phyloP scores from a whole-genome alignment of 306 rosid species.

The Quercus alba region DNA sequence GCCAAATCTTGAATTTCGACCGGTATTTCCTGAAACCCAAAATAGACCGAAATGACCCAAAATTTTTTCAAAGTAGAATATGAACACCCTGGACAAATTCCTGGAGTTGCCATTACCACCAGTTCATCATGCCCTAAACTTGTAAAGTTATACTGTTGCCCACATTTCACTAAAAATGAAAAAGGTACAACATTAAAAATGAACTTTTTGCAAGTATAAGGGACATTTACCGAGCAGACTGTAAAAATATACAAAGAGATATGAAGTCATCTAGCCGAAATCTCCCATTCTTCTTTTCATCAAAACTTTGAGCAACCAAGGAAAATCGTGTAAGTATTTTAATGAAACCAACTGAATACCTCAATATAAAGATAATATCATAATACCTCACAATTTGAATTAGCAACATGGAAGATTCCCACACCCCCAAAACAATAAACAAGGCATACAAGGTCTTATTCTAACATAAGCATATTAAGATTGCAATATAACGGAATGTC shows the following conservation, averaged over 20 bases:
- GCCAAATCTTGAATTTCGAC: no score
- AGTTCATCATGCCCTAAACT: background rate
- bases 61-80: no score
- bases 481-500: background rate
- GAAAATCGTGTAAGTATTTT: slow-evolving; percentile 5
- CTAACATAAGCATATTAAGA: background rate
- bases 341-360: background rate
- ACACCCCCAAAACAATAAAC: no score
- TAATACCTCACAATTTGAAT: background rate
- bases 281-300: slow-evolving; percentile 73
- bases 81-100: no score
- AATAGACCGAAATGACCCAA: no score
- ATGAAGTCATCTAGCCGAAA: slow-evolving; percentile 74
- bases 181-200: background rate
- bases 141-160: background rate
- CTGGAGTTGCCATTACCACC: no score
- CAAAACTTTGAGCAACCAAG: slow-evolving; percentile 69
- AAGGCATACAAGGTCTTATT: no score
- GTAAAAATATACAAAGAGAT: slow-evolving; percentile 77
- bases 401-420: background rate
- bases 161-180: background rate
- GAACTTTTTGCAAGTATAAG: background rate
- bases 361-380: background rate
- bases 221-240: slow-evolving; percentile 63
- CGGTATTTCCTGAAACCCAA: no score